Evolutionary conservation across 83 land plant genomes (phyloP).

Genomic region (Picea abies): DNA sequence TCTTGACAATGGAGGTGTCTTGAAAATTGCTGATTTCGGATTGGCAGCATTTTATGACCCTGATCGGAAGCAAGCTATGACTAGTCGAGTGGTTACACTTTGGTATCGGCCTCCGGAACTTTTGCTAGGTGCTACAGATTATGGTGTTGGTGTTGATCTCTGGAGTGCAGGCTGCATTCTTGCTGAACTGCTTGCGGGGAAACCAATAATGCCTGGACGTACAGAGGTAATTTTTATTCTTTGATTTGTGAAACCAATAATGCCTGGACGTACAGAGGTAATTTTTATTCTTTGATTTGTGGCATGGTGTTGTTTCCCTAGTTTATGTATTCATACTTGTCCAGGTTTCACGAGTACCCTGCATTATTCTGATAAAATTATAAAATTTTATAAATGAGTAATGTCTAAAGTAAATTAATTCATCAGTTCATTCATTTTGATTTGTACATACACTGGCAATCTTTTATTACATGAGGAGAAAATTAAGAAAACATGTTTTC

Average conservation of each 20-base stretch:
- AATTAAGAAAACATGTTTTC: no score
- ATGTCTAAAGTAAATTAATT: no score
- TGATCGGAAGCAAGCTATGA: constrained; percentile 64
- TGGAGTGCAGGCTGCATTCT: constrained; percentile 90
- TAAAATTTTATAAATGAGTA: no score
- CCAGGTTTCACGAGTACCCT: no score
- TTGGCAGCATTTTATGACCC: constrained; percentile 67
- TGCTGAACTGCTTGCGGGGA: constrained; percentile 70
- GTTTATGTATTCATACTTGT: no score
- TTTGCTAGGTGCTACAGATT: constrained; percentile 72
- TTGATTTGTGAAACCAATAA: constrained; percentile 18
- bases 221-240: constrained; percentile 56
- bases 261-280: constrained; percentile 90
- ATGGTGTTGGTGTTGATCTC: constrained; percentile 69
- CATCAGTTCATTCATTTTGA: no score
- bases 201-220: constrained; percentile 80
- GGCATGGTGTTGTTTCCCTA: no score
- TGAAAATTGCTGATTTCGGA: constrained; percentile 77
- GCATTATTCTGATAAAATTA: no score
- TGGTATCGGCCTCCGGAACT: constrained; percentile 86
- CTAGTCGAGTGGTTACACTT: constrained; percentile 74
- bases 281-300: no score
- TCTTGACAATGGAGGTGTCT: constrained; percentile 60
- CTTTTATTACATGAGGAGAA: no score
- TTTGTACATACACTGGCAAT: no score